Evolutionary conservation across 345 rosid genomes (phyloP).

Genomic region (Brassica nigra): DNA sequence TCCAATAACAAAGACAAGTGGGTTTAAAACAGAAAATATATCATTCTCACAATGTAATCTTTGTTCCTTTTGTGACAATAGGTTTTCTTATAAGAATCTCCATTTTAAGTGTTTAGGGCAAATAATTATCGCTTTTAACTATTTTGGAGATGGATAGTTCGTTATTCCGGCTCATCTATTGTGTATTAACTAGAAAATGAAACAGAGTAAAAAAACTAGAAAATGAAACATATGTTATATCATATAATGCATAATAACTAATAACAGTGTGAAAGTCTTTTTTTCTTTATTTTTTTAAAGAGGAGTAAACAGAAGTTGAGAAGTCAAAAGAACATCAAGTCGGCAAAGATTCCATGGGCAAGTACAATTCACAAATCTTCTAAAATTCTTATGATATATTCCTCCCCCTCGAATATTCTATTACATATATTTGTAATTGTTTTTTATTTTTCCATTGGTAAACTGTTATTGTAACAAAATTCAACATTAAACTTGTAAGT

Average conservation of each 20-base stretch:
- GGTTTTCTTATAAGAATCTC: not conserved
- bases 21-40: not conserved
- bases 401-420: conserved; percentile 34
- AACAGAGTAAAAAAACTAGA: not conserved
- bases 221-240: not conserved
- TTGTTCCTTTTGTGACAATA: not conserved
- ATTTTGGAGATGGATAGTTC: not conserved
- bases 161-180: not conserved
- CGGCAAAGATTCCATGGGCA: conserved; percentile 41
- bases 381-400: conserved; percentile 36
- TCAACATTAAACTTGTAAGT: not conserved
- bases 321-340: conserved; percentile 42
- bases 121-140: not conserved
- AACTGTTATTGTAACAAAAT: not conserved
- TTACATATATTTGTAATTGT: not conserved
- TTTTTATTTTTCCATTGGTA: not conserved
- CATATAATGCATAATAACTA: not conserved
- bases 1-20: conserved; percentile 3
- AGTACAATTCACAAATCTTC: conserved; percentile 42
- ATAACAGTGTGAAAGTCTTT: not conserved
- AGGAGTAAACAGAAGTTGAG: conserved; percentile 1
- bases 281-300: not conserved
- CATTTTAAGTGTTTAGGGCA: not conserved
- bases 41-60: not conserved
- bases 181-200: not conserved